A percentile compares a stretch with the other conserved stretches of the same genome.
These are phyloP conservation scores for Yamadazyma dushanensis DNA, from an alignment of 1,139 yeast species.

Conservation along the genomic window DNA sequence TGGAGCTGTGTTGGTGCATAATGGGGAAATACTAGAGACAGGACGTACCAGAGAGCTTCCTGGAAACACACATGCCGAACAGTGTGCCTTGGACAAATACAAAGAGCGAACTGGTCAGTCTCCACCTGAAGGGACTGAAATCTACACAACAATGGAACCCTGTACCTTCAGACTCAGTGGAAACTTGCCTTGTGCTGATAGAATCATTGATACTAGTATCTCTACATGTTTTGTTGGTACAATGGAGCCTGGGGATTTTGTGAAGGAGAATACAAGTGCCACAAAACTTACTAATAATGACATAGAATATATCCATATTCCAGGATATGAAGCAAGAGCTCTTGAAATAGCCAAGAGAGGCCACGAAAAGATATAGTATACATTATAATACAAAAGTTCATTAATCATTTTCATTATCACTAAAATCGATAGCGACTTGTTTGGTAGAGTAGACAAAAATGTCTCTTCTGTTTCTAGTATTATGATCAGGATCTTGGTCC, in stretches of 20 bases:
- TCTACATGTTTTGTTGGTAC: conserved; percentile 88
- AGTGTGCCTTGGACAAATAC: conserved; percentile 85
- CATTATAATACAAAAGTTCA: neutral
- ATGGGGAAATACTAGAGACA: conserved; percentile 64
- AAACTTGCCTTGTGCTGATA: conserved; percentile 81
- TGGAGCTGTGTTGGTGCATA: conserved; percentile 80
- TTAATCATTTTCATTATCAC: conserved; percentile 16
- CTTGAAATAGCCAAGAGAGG: conserved; percentile 76
- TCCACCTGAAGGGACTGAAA: conserved; percentile 71
- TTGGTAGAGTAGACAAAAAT: conserved; percentile 60
- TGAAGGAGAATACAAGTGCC: conserved; percentile 70
- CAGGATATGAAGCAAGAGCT: conserved; percentile 80
- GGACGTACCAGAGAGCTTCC: conserved; percentile 91
- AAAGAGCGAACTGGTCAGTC: conserved; percentile 35
- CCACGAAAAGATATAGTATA: conserved; percentile 38
- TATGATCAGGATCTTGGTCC: conserved; percentile 6
- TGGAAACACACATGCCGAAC: conserved; percentile 98
- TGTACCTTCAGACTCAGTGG: conserved; percentile 91
- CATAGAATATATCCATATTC: conserved; percentile 74
- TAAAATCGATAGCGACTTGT: conserved; percentile 47
- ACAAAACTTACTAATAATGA: conserved; percentile 53
- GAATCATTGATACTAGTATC: conserved; percentile 61
- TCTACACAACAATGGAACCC: conserved; percentile 98
- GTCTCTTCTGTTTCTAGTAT: conserved; percentile 32
- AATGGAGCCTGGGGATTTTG: conserved; percentile 85